Conservation (phyloP, 768 basidiomycete species). For the Leccinum aurantiacum region DNA sequence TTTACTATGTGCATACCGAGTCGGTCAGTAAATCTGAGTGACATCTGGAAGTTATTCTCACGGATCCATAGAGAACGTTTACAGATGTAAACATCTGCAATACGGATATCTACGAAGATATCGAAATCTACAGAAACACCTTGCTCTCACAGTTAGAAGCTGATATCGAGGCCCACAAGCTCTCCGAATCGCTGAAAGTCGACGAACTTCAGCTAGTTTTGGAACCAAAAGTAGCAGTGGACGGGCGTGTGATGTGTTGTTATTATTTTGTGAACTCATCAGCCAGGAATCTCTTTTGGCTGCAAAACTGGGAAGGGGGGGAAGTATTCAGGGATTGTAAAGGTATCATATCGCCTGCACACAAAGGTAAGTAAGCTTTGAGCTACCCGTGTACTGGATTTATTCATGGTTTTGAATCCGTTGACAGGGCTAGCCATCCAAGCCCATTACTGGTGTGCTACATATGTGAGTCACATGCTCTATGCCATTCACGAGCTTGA, state of each 20-base stretch:
- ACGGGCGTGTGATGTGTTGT: slow-evolving; percentile 32
- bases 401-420: slow-evolving; percentile 29
- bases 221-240: slow-evolving; percentile 31
- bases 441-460: slow-evolving; percentile 37
- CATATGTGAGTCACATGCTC: slow-evolving; percentile 5
- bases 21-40: slow-evolving; percentile 37
- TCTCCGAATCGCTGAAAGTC: slow-evolving; percentile 29
- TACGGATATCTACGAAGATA: slow-evolving; percentile 27
- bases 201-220: slow-evolving; percentile 45
- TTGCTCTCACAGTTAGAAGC: slow-evolving; percentile 21
- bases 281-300: slow-evolving; percentile 52
- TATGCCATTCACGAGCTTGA: slow-evolving; percentile 4
- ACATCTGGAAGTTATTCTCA: background rate
- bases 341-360: slow-evolving; percentile 18
- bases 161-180: slow-evolving; percentile 6
- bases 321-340: slow-evolving; percentile 30
- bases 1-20: slow-evolving; percentile 36
- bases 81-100: slow-evolving; percentile 57
- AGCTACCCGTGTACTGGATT: too few species aligned
- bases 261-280: slow-evolving; percentile 58
- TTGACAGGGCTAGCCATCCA: slow-evolving; percentile 34
- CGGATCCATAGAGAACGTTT: slow-evolving; percentile 44
- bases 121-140: slow-evolving; percentile 33
- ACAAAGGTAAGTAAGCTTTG: slow-evolving; percentile 27
- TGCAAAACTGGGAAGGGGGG: slow-evolving; percentile 41